These are phyloP conservation scores for Leptographium wingfieldii DNA, from an alignment of 2,329 filamentous ascomycete genomes.

Conservation along the genomic window DNA sequence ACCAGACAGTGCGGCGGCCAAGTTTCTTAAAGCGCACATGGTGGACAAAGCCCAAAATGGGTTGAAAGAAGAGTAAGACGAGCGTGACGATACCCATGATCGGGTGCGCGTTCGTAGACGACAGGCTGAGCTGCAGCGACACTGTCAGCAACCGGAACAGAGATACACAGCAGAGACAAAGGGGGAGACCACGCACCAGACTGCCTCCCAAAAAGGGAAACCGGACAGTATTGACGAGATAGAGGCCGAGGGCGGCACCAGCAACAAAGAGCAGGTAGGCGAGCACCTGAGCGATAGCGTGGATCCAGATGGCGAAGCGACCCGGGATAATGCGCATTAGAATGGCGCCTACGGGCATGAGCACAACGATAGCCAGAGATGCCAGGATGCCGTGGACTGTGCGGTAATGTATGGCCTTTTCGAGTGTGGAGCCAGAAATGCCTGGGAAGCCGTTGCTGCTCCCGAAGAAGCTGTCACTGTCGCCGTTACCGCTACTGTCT, in stretches of 20 bases:
- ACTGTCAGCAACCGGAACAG: neutral
- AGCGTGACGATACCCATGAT: conserved; percentile 33
- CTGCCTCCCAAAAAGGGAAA: conserved; percentile 18
- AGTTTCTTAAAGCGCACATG: conserved; percentile 27
- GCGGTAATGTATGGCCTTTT: conserved; percentile 18
- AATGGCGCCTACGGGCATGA: conserved; percentile 32
- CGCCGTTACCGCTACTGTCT: neutral
- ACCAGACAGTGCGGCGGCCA: conserved; percentile 26
- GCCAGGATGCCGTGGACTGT: conserved; percentile 29
- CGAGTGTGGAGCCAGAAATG: conserved; percentile 18
- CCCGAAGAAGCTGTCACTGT: neutral
- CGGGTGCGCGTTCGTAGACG: conserved; percentile 26
- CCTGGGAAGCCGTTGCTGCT: conserved; percentile 4
- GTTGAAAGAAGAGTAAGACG: conserved; percentile 26
- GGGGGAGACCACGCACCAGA: conserved; percentile 18
- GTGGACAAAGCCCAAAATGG: conserved; percentile 28
- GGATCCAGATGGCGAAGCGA: conserved; percentile 23
- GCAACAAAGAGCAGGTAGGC: conserved; percentile 25
- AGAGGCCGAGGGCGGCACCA: conserved; percentile 29
- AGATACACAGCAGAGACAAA: too few relatives aligned
- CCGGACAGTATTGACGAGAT: conserved; percentile 21
- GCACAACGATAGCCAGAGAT: conserved; percentile 25
- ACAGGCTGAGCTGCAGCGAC: conserved; percentile 18
- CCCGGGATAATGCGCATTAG: conserved; percentile 26
- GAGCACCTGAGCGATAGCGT: conserved; percentile 26